Conservation (phyloP, 257 asterid species). For the Plantago elongata region DNA sequence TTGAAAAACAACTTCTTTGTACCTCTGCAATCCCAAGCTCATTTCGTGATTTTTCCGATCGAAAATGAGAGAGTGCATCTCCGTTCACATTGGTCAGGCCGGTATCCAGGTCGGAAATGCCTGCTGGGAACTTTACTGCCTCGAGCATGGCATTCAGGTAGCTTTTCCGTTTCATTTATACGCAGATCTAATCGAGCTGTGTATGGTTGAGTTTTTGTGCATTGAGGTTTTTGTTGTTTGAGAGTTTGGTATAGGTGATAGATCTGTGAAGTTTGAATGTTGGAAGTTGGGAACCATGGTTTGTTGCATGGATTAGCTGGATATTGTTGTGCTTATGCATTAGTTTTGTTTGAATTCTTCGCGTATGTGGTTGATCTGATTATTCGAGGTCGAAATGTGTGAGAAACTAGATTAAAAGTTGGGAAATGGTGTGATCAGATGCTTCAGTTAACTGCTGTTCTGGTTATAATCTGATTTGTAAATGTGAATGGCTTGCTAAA, state of each 20-base stretch:
- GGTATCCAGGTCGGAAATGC: conserved; percentile 44
- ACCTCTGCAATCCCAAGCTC: background rate
- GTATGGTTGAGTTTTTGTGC: background rate
- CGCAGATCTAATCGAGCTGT: background rate
- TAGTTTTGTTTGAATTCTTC: background rate
- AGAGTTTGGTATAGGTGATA: background rate
- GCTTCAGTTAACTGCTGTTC: background rate
- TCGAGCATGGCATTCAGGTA: conserved; percentile 39
- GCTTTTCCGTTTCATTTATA: background rate
- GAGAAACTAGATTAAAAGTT: background rate
- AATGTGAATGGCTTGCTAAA: no score
- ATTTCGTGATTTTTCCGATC: background rate
- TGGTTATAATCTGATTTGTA: no score
- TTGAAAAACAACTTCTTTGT: background rate
- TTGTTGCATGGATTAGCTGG: background rate
- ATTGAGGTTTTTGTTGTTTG: background rate
- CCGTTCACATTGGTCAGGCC: conserved; percentile 44
- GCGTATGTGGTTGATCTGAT: background rate
- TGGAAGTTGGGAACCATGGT: background rate
- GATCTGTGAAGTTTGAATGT: background rate
- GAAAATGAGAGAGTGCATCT: conserved; percentile 41
- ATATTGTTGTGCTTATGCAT: background rate
- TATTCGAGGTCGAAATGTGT: background rate
- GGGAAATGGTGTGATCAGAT: background rate
- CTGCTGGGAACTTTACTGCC: conserved; percentile 44